These are phyloP conservation scores for Persicaria tinctoria DNA, from an alignment of 148 eudicot species.

Conservation along the genomic window DNA sequence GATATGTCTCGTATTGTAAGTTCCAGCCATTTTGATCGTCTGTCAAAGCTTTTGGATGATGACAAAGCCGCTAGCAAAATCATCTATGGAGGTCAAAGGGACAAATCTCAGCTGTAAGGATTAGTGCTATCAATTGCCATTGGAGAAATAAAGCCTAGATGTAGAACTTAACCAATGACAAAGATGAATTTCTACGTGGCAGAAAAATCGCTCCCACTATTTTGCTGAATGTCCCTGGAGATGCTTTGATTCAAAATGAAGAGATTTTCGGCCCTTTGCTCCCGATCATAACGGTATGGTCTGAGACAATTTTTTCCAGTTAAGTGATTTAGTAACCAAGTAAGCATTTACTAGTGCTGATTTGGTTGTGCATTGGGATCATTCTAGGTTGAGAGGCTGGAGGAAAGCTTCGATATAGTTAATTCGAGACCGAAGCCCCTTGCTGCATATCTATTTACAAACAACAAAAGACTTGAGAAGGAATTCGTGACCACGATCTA, in stretches of 20 bases:
- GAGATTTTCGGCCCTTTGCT: conserved; percentile 36
- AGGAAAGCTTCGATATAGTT: conserved; percentile 35
- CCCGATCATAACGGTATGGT: conserved; percentile 46
- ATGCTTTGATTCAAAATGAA: conserved; percentile 48
- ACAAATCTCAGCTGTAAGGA: conserved; percentile 37
- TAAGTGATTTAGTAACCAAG: background rate
- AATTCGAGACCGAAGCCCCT: conserved; percentile 52
- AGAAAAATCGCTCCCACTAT: conserved; percentile 59
- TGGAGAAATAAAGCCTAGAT: background rate
- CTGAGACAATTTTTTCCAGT: conserved; percentile 27
- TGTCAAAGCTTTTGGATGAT: conserved; percentile 42
- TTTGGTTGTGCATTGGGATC: background rate
- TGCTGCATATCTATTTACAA: conserved; percentile 60
- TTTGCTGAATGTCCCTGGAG: conserved; percentile 51
- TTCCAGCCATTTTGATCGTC: conserved; percentile 42
- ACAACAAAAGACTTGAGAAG: conserved; percentile 39
- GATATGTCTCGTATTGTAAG: conserved; percentile 45
- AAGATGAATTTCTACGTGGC: conserved; percentile 6
- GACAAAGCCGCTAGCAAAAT: conserved; percentile 37
- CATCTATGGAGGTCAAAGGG: conserved; percentile 48
- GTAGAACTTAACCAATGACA: background rate
- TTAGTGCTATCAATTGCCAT: background rate
- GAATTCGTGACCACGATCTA: conserved; percentile 35
- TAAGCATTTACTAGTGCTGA: no score
- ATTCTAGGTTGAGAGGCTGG: conserved; percentile 43